These are phyloP conservation scores for Dittrichia graveolens DNA, from an alignment of 129 eudicot genomes.

Conservation along the genomic window DNA sequence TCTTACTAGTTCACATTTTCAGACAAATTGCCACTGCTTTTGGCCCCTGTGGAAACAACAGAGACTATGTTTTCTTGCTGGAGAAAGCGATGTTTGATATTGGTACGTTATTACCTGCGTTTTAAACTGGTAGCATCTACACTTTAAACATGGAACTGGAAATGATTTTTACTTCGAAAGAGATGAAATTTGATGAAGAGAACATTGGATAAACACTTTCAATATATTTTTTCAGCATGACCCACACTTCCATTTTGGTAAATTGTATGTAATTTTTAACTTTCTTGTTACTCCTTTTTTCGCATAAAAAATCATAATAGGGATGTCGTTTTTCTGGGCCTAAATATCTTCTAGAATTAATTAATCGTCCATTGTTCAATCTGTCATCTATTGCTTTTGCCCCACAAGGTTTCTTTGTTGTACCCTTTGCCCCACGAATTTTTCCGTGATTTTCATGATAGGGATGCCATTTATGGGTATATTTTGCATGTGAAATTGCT, in stretches of 20 bases:
- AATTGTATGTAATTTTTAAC: neutral
- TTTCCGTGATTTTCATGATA: too few relatives aligned
- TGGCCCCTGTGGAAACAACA: slow-evolving; percentile 96
- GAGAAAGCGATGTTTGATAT: slow-evolving; percentile 92
- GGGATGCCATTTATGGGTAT: too few relatives aligned
- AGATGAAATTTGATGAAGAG: too few relatives aligned
- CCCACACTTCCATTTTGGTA: slow-evolving; percentile 2
- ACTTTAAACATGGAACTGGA: too few relatives aligned
- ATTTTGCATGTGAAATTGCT: too few relatives aligned
- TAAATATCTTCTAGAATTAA: slow-evolving; percentile 4
- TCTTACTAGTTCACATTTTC: slow-evolving; percentile 10
- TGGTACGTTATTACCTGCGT: slow-evolving; percentile 41
- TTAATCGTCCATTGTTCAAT: neutral
- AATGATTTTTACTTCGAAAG: too few relatives aligned
- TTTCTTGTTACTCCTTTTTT: neutral
- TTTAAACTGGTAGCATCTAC: neutral
- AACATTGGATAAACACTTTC: too few relatives aligned
- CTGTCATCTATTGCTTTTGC: slow-evolving; percentile 8
- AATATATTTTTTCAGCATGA: neutral
- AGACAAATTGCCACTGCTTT: slow-evolving; percentile 98
- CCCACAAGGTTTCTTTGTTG: slow-evolving; percentile 12
- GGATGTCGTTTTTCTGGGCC: slow-evolving; percentile 11
- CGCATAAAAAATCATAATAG: slow-evolving; percentile 3
- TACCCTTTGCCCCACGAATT: too few relatives aligned
- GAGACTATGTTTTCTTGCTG: slow-evolving; percentile 76